Conservation (phyloP, 2,329 filamentous ascomycete genomes). For the Cryphonectria parasitica region DNA sequence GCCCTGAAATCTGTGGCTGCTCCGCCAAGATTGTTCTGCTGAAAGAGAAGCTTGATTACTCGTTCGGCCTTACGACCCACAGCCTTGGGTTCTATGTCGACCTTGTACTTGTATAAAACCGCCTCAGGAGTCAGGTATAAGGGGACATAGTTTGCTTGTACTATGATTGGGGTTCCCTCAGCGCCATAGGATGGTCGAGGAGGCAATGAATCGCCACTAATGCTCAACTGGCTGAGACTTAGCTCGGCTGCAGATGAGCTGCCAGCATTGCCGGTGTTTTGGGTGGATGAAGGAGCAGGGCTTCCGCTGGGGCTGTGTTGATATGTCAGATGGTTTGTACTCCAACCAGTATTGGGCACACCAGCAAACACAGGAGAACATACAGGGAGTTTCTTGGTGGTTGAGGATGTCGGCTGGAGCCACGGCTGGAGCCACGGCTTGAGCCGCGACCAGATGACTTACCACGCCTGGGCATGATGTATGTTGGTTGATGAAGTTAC, state of each 20-base stretch:
- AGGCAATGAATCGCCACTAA: not conserved
- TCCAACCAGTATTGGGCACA: too few species aligned
- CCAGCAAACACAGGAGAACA: too few species aligned
- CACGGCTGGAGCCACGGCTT: not conserved
- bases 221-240: not conserved
- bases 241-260: not conserved
- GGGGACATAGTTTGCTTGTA: not conserved
- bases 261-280: not conserved
- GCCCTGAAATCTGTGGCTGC: not conserved
- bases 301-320: not conserved
- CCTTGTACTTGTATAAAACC: not conserved
- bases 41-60: slow-evolving; percentile 14
- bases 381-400: not conserved
- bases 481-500: not conserved
- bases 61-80: not conserved
- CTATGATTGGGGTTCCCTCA: not conserved
- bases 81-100: not conserved
- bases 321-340: too few species aligned
- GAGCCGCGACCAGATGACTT: not conserved
- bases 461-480: not conserved
- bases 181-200: not conserved
- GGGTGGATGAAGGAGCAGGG: not conserved
- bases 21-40: not conserved
- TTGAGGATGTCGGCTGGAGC: not conserved
- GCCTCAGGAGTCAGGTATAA: not conserved